Evolutionary conservation across 1,284 basidiomycete genomes (phyloP), one percentile per base, ranked within the genome.

Genomic region (Polyporus tsugae): DNA sequence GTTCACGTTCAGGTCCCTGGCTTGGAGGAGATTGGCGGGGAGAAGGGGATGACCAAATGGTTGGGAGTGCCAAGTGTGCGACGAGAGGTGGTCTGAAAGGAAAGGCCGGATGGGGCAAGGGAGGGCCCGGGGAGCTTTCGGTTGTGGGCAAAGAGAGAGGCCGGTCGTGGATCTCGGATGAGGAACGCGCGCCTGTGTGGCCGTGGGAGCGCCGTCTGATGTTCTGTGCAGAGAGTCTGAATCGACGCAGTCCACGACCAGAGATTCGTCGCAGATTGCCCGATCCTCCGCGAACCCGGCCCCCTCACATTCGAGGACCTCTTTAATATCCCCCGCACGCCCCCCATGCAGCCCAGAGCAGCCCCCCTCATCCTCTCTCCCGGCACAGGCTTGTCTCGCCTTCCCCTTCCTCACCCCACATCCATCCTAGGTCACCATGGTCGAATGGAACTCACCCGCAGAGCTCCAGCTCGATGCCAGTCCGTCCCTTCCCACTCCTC

Each of bases 401-500:
- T 44, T 22, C 46, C 55, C 25, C 65, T 22, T 13, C 62, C 19
- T 38, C 64, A 53, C 49, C 62, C 62, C 33, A 19, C 65, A 19
- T 33, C 44, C 53, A 19, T 44, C 44, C 63, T 65, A 29, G 42
- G 22, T 58, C 72, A 70, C 62, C 63, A 78, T 78, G 78, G 68
- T 72, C 63, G 73, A 78, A 57, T 79, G 90, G 90, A 79, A 80
- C 58, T 90, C 89, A 10, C 74, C 77, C 36, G 77, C 75, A 6
- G 87, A 89, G 77, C 73, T 91, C 65, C 72, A 72, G 57, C 80
- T 82, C 60, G 87, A 92, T 76, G 80, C 78, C 53, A 79, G 89
- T 89, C 72, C 69, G 86, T 78, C 63, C 39, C 25, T 39, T 59
- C 62, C 35, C 38, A 42, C 60, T 53, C 44, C 58, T 17, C n/a